A percentile compares a stretch with the other conserved stretches of the same genome.
phyloP scores from a whole-genome alignment of 257 asterid genomes.

The Rhazya stricta region DNA sequence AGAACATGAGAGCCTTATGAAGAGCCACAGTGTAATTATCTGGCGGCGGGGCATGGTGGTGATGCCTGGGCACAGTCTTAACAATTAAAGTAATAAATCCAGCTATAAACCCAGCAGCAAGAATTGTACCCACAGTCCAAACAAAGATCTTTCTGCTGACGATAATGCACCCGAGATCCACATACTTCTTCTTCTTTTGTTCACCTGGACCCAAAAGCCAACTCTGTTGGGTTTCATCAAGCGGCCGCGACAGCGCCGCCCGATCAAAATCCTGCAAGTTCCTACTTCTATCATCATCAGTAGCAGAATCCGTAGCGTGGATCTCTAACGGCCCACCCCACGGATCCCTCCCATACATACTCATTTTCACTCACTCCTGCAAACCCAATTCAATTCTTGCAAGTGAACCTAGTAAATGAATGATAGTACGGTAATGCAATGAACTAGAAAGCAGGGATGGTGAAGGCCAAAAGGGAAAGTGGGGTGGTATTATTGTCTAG shows the following conservation, averaged over 20 bases:
- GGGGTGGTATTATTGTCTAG: slow-evolving; percentile 7
- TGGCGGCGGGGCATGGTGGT: slow-evolving; percentile 65
- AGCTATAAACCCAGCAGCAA: slow-evolving; percentile 67
- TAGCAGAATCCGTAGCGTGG: slow-evolving; percentile 86
- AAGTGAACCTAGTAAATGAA: neutral
- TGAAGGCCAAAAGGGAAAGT: neutral
- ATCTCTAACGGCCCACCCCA: slow-evolving; percentile 99
- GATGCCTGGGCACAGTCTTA: slow-evolving; percentile 78
- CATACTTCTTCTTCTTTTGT: slow-evolving; percentile 96
- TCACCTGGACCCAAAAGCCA: slow-evolving; percentile 95
- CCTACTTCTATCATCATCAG: slow-evolving; percentile 94
- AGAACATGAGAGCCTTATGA: slow-evolving; percentile 87
- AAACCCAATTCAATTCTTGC: neutral
- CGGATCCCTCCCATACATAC: slow-evolving; percentile 93
- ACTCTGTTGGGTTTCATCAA: slow-evolving; percentile 98
- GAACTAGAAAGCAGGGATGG: neutral
- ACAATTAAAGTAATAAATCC: slow-evolving; percentile 81
- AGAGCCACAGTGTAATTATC: slow-evolving; percentile 88
- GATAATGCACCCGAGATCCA: slow-evolving; percentile 92
- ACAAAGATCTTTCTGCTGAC: slow-evolving; percentile 84
- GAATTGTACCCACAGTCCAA: slow-evolving; percentile 73
- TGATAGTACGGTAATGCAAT: neutral
- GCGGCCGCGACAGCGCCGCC: slow-evolving; percentile 88
- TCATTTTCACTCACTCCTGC: slow-evolving; percentile 13
- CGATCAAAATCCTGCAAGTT: slow-evolving; percentile 78